Evolutionary conservation across 306 rosid species (phyloP).

Genomic region (Biancaea sappan): DNA sequence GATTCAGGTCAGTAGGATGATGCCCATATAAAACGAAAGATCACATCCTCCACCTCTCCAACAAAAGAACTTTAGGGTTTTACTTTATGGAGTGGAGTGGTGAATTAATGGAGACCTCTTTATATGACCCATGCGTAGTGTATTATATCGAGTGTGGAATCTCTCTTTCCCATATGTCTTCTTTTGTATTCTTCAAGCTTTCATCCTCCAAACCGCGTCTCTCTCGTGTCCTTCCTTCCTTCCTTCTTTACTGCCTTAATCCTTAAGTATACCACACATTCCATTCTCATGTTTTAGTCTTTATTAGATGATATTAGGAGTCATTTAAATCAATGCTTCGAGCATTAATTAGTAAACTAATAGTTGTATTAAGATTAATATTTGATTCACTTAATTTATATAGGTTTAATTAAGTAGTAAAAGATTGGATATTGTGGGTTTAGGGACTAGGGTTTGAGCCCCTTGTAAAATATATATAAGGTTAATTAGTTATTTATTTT

Average conservation of each 20-base stretch:
- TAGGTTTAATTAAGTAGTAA: too few relatives aligned
- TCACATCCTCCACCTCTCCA: slow-evolving; percentile 46
- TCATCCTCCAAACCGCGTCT: slow-evolving; percentile 52
- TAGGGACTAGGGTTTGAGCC: too few relatives aligned
- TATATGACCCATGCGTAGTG: slow-evolving; percentile 32
- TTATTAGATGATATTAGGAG: too few relatives aligned
- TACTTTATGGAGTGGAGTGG: slow-evolving; percentile 47
- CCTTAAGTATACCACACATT: slow-evolving; percentile 41
- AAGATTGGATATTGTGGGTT: too few relatives aligned
- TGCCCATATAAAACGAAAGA: slow-evolving; percentile 18
- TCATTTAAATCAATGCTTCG: too few relatives aligned
- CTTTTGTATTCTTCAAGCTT: slow-evolving; percentile 76
- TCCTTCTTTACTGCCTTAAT: slow-evolving; percentile 43
- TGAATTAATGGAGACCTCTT: slow-evolving; percentile 47
- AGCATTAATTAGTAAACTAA: too few relatives aligned
- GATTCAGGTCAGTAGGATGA: background rate
- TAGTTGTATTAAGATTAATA: too few relatives aligned
- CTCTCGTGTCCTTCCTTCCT: slow-evolving; percentile 41
- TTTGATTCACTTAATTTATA: too few relatives aligned
- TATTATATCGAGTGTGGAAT: slow-evolving; percentile 41
- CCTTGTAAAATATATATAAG: too few relatives aligned
- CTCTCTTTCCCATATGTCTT: slow-evolving; percentile 35
- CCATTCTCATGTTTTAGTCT: too few relatives aligned
- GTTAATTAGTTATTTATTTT: too few relatives aligned
- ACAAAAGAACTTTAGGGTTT: slow-evolving; percentile 41